Base-by-base conservation (phyloP, 331 rosid genomes). In the Ulmus americana region DNA sequence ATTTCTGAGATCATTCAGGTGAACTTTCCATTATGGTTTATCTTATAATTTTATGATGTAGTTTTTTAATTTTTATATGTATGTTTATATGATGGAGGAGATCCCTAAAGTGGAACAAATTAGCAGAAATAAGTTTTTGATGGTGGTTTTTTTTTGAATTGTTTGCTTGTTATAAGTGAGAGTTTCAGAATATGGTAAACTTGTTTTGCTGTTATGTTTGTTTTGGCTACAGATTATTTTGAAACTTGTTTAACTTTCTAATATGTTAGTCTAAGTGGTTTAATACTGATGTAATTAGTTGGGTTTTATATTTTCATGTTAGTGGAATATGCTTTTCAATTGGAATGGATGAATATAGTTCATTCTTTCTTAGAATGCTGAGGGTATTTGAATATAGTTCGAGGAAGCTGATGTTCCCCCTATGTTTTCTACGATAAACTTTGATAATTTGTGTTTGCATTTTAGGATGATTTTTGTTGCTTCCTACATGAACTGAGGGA, bases 1-100 rank as follows among this genome's bases (percentile, higher is more conserved):
- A 63, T 81, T 54, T 76, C 80, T 0, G 85, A 81, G 73, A 77
- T 81, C 46, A 62, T 81, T 67, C 85, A 81, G 85, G 85, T 81
- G 54, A 73, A 14, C 8, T 69, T 16, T 51, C 28, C 3, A 4
- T 53, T 11, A 15, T 61, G 9, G 4, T 20, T 61, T 6, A 6
- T 16, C 6, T 60, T 20, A 6, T 11, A 20, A 61, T 61, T 61
- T 61, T 8, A 38, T 35, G 61, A 11, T 13, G 13, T 48, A 48
- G 4, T 2, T 10, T 5, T 48, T 48, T 10, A 48, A 48, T 5
- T 11, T 48, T 13, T 11, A 8, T 48, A 2, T 48, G 15, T 11
- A 5, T 5, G 13, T 8, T 8, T 28, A 28, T 28, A 28, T 28
- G 35, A 28, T 28, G 35, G 35, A 28, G 35, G 35, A 28, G 3